A percentile compares a stretch with the other conserved stretches of the same genome.
These are phyloP conservation scores for Peronospora tabacina DNA, from an alignment of 352 stramenopile genomes.

Conservation along the genomic window DNA sequence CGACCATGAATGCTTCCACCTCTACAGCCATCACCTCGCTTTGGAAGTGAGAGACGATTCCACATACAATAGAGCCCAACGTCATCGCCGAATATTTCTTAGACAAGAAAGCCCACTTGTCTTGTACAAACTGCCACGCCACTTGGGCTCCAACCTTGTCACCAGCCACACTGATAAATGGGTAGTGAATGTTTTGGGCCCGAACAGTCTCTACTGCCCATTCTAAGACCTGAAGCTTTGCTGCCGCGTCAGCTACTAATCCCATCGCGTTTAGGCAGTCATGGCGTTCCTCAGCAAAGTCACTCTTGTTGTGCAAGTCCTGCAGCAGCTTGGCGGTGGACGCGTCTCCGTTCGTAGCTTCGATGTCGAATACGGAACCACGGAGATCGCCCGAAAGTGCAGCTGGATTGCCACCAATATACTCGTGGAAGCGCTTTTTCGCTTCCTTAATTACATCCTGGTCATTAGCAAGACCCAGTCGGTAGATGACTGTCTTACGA, in stretches of 20 bases:
- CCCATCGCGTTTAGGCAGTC: constrained; percentile 57
- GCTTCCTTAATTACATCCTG: constrained; percentile 44
- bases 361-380: constrained; percentile 47
- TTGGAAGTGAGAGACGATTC: constrained; percentile 39
- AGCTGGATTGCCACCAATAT: constrained; percentile 36
- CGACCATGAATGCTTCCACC: constrained; percentile 46
- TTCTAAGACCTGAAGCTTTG: constrained; percentile 62
- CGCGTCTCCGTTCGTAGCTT: constrained; percentile 31
- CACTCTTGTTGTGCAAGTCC: constrained; percentile 49
- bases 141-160: constrained; percentile 40
- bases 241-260: constrained; percentile 27
- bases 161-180: constrained; percentile 48
- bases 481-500: constrained; percentile 48
- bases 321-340: constrained; percentile 49
- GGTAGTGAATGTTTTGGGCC: constrained; percentile 49
- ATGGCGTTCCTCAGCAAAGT: constrained; percentile 58
- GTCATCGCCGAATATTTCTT: constrained; percentile 56
- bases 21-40: constrained; percentile 40
- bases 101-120: constrained; percentile 48
- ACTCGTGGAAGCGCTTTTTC: constrained; percentile 46
- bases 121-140: constrained; percentile 61
- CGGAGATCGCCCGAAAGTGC: constrained; percentile 53
- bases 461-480: constrained; percentile 44
- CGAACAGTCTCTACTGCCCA: constrained; percentile 63
- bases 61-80: constrained; percentile 37